Conservation (phyloP, 208 protist species). For the Leishmania amazonensis region DNA sequence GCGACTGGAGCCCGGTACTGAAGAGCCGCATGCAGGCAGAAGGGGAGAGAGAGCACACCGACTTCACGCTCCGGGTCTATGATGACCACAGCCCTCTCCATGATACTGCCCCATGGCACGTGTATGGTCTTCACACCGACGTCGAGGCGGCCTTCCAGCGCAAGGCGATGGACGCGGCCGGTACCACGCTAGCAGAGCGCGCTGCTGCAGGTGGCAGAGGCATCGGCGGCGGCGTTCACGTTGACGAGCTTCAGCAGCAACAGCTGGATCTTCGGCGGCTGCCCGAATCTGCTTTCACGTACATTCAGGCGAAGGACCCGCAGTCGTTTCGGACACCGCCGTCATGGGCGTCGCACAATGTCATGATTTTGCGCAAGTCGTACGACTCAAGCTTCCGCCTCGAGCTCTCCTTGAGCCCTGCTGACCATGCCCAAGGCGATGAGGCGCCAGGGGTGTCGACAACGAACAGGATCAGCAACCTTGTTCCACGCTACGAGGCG, state of each 20-base stretch:
- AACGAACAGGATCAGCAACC: constrained; percentile 13
- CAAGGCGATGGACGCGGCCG: constrained; percentile 30
- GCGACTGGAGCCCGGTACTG: constrained; percentile 63
- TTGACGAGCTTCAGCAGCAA: constrained; percentile 42
- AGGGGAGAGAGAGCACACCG: constrained; percentile 33
- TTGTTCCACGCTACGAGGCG: constrained; percentile 44
- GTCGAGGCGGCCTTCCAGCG: constrained; percentile 48
- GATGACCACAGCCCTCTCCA: constrained; percentile 71
- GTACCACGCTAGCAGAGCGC: constrained; percentile 42
- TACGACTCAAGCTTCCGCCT: constrained; percentile 76
- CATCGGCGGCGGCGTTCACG: constrained; percentile 25
- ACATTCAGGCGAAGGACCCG: constrained; percentile 42
- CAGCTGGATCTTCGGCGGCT: constrained; percentile 57
- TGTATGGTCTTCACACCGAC: constrained; percentile 55
- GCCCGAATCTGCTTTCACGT: constrained; percentile 43
- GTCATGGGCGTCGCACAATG: constrained; percentile 38
- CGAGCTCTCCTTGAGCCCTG: constrained; percentile 71
- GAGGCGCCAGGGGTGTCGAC: constrained; percentile 2
- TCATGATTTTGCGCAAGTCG: constrained; percentile 72
- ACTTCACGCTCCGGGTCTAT: constrained; percentile 58
- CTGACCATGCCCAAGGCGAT: constrained; percentile 19
- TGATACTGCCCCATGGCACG: constrained; percentile 62
- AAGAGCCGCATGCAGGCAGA: constrained; percentile 40
- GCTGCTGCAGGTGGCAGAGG: constrained; percentile 45
- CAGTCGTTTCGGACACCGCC: constrained; percentile 30